Evolutionary conservation across 345 rosid genomes (phyloP).

Genomic region (Salix udensis): DNA sequence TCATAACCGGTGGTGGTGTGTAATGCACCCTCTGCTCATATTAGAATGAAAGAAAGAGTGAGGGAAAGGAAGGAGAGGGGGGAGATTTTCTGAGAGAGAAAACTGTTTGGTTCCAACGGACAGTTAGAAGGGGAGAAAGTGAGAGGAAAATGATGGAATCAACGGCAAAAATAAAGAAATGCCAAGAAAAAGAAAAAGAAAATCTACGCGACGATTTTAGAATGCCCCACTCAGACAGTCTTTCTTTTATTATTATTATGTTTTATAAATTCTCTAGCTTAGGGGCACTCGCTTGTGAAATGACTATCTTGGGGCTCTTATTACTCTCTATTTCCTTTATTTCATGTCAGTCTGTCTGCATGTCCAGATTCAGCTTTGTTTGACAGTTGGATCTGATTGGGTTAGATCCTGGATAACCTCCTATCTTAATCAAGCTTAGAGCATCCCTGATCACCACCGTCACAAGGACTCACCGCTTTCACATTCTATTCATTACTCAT

Average conservation of each 20-base stretch:
- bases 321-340: conserved; percentile 7
- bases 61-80: neutral
- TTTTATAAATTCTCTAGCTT: conserved; percentile 2
- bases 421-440: neutral
- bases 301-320: conserved; percentile 20
- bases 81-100: neutral
- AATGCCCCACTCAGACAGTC: conserved; percentile 16
- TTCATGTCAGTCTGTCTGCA: neutral
- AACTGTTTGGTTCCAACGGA: conserved; percentile 76
- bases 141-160: conserved; percentile 11
- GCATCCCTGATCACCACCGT: neutral
- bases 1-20: conserved; percentile 66
- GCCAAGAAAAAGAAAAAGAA: conserved; percentile 7
- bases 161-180: conserved; percentile 15
- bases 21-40: conserved; percentile 61
- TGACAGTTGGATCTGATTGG: neutral
- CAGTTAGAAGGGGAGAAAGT: conserved; percentile 23
- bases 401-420: neutral
- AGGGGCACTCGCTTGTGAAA: conserved; percentile 28
- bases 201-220: conserved; percentile 17
- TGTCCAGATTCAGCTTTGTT: neutral
- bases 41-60: conserved; percentile 11
- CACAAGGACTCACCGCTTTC: neutral
- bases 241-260: neutral
- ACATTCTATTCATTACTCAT: too few species aligned